A percentile compares a stretch with the other conserved stretches of the same genome.
Conservation (phyloP, 768 basidiomycete species). For the Kwoniella shandongensis region DNA sequence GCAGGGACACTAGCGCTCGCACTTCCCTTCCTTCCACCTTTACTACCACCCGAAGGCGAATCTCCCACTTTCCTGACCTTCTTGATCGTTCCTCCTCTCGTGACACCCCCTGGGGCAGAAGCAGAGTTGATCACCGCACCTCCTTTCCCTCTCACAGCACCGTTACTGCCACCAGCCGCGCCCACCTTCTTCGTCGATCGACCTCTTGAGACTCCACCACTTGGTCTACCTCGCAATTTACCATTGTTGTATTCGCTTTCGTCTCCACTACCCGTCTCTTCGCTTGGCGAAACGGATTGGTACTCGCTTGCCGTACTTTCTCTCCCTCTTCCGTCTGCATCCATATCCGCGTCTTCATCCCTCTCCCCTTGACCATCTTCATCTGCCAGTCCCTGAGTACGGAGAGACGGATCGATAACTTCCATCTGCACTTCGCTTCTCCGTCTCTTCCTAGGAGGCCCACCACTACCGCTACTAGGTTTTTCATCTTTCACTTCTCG, state of each 20-base stretch:
- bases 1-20: background rate
- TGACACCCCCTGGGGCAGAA: slow-evolving; percentile 17
- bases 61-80: slow-evolving; percentile 23
- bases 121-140: slow-evolving; percentile 7
- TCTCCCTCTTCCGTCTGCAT: background rate
- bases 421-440: slow-evolving; percentile 27
- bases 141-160: background rate
- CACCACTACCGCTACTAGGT: slow-evolving; percentile 7
- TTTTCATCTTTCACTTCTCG: slow-evolving; percentile 1
- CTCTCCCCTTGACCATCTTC: slow-evolving; percentile 3
- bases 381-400: slow-evolving; percentile 6
- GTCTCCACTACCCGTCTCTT: slow-evolving; percentile 10
- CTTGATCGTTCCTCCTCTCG: slow-evolving; percentile 22
- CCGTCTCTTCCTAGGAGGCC: slow-evolving; percentile 27
- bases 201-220: background rate
- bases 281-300: slow-evolving; percentile 3
- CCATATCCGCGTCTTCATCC: slow-evolving; percentile 2
- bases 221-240: slow-evolving; percentile 8
- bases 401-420: slow-evolving; percentile 22
- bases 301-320: slow-evolving; percentile 11
- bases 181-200: background rate
- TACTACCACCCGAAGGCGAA: slow-evolving; percentile 15
- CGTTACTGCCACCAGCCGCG: no score
- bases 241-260: slow-evolving; percentile 22
- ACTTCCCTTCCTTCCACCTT: slow-evolving; percentile 12